phyloP scores from a whole-genome alignment of 805 yeast genomes.

The Lipomyces chichibuensis region DNA sequence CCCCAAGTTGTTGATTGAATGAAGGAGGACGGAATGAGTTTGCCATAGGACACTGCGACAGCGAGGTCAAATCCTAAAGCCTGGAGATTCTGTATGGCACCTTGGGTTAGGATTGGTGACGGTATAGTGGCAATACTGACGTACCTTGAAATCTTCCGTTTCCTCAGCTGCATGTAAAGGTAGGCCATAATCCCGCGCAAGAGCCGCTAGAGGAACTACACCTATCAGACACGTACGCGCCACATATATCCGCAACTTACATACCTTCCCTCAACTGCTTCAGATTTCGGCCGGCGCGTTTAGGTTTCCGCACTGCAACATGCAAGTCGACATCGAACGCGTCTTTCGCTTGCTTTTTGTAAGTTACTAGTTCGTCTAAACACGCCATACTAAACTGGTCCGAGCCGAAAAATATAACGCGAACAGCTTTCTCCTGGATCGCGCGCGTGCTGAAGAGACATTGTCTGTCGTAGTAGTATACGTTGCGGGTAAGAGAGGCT shows the following conservation, averaged over 20 bases:
- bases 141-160: constrained; percentile 45
- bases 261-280: constrained; percentile 55
- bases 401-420: constrained; percentile 73
- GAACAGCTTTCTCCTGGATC: constrained; percentile 7
- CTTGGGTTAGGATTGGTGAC: not conserved
- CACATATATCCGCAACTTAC: constrained; percentile 49
- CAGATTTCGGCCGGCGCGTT: constrained; percentile 62
- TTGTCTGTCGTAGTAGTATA: not conserved
- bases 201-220: constrained; percentile 23
- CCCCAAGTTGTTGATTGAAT: constrained; percentile 56
- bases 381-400: constrained; percentile 68
- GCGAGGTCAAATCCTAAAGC: constrained; percentile 57
- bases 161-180: constrained; percentile 58
- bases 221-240: constrained; percentile 32
- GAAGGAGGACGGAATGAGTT: constrained; percentile 68
- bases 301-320: constrained; percentile 63
- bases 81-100: not conserved
- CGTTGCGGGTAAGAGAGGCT: not conserved
- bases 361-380: constrained; percentile 43
- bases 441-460: not conserved
- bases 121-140: not conserved
- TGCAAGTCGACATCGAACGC: constrained; percentile 48
- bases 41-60: constrained; percentile 92
- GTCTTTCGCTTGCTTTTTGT: constrained; percentile 8
- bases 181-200: constrained; percentile 37